A percentile compares a stretch with the other conserved stretches of the same genome.
Conservation (phyloP, 257 asterid genomes). For the Apocynum venetum region DNA sequence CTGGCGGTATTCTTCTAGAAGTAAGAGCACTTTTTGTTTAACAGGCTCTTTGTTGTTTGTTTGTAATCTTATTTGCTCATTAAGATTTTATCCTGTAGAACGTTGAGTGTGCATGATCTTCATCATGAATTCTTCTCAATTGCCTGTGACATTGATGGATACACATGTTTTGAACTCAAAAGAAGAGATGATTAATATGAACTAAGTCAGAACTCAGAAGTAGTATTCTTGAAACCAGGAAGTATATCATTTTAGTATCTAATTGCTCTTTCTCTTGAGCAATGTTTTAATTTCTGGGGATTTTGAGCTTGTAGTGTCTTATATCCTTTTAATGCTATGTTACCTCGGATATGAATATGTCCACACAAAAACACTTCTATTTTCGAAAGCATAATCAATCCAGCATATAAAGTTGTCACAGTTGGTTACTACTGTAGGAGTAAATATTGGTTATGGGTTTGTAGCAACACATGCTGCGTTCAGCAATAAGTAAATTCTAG, state of each 20-base stretch:
- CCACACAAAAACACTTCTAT: too few species aligned
- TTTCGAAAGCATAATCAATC: neutral
- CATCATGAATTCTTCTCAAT: neutral
- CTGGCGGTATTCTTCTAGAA: too few species aligned
- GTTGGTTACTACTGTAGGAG: neutral
- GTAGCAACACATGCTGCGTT: neutral
- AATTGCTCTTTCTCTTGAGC: neutral
- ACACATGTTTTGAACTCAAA: neutral
- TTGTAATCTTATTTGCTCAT: too few species aligned
- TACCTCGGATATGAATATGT: neutral
- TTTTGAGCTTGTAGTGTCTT: neutral
- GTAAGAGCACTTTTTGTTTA: too few species aligned
- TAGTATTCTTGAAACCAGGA: neutral
- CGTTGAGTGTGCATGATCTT: neutral
- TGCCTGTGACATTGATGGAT: neutral
- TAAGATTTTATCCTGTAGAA: neutral
- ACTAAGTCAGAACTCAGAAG: neutral
- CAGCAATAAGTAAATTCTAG: neutral
- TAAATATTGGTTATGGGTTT: neutral
- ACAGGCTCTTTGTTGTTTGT: too few species aligned
- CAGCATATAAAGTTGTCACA: neutral
- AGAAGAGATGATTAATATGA: neutral
- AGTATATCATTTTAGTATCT: neutral
- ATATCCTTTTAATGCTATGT: neutral
- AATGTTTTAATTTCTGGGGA: neutral